These are phyloP conservation scores for Maudiozyma saulgeensis DNA, from an alignment of 805 yeast genomes.

Conservation along the genomic window DNA sequence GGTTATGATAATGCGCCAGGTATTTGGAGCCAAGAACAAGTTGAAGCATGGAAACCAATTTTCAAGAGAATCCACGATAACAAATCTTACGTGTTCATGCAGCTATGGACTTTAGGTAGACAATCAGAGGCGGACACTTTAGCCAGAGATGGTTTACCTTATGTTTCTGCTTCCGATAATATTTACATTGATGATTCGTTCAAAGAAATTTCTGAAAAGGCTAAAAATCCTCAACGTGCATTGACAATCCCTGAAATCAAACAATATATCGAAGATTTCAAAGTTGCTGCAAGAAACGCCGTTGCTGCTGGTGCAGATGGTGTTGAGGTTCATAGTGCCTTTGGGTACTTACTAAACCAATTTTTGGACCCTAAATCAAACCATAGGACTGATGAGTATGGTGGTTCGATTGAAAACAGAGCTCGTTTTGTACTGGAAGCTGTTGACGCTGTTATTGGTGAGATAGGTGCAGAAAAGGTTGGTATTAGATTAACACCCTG, in stretches of 20 bases:
- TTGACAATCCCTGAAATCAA: slow-evolving; percentile 29
- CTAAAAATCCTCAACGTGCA: slow-evolving; percentile 26
- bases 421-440: slow-evolving; percentile 37
- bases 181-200: slow-evolving; percentile 27
- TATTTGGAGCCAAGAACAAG: slow-evolving; percentile 38
- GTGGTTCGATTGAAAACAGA: slow-evolving; percentile 43
- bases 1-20: slow-evolving; percentile 38
- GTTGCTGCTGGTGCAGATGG: slow-evolving; percentile 40
- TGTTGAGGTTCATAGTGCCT: slow-evolving; percentile 57
- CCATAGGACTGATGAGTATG: slow-evolving; percentile 43
- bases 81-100: slow-evolving; percentile 35
- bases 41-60: slow-evolving; percentile 39
- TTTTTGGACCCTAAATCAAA: slow-evolving; percentile 41
- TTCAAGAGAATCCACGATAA: slow-evolving; percentile 41
- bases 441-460: slow-evolving; percentile 39
- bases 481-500: slow-evolving; percentile 40
- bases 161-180: slow-evolving; percentile 32
- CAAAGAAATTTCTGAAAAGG: slow-evolving; percentile 27
- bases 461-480: slow-evolving; percentile 41
- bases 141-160: slow-evolving; percentile 30
- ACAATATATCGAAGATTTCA: slow-evolving; percentile 33
- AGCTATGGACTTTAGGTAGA: slow-evolving; percentile 42
- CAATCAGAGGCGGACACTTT: slow-evolving; percentile 31
- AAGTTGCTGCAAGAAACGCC: slow-evolving; percentile 35
- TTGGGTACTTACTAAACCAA: slow-evolving; percentile 51